Conservation (phyloP, 164 flowering plant genomes). For the Tetracentron sinense region DNA sequence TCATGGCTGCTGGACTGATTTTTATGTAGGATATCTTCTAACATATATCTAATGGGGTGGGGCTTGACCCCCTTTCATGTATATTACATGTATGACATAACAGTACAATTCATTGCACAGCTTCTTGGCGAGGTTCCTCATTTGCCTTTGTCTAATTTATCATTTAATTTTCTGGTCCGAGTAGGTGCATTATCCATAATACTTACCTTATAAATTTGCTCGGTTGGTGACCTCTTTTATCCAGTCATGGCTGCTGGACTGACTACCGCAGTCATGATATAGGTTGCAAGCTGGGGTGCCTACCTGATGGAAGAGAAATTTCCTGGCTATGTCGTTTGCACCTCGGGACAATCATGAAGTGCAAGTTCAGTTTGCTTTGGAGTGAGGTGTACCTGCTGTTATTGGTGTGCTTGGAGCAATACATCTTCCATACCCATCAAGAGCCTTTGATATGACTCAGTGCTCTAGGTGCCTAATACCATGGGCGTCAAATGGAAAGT, state of each 20-base stretch:
- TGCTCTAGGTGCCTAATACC: slow-evolving; percentile 90
- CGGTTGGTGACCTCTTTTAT: neutral
- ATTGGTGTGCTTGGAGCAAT: slow-evolving; percentile 89
- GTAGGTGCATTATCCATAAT: no score
- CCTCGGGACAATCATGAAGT: slow-evolving; percentile 94
- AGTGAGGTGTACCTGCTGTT: slow-evolving; percentile 91
- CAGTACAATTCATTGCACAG: no score
- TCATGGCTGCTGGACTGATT: slow-evolving; percentile 15
- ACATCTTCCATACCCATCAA: slow-evolving; percentile 76
- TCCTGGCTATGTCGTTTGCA: slow-evolving; percentile 89
- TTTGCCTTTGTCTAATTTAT: no score
- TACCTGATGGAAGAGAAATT: slow-evolving; percentile 82
- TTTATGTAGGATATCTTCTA: no score
- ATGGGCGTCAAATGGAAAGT: slow-evolving; percentile 77
- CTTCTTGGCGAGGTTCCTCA: neutral
- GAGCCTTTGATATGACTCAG: slow-evolving; percentile 97
- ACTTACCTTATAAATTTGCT: neutral
- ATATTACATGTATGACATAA: no score
- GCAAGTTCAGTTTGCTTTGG: slow-evolving; percentile 92
- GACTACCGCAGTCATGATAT: slow-evolving; percentile 10
- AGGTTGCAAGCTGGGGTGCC: slow-evolving; percentile 99
- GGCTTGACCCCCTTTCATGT: no score
- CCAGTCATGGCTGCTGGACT: slow-evolving; percentile 14
- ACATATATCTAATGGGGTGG: no score
- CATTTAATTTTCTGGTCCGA: neutral